A percentile compares a stretch with the other conserved stretches of the same genome.
These are phyloP conservation scores for Xylaria cubensis DNA, from an alignment of 495 filamentous ascomycete species.

Conservation along the genomic window DNA sequence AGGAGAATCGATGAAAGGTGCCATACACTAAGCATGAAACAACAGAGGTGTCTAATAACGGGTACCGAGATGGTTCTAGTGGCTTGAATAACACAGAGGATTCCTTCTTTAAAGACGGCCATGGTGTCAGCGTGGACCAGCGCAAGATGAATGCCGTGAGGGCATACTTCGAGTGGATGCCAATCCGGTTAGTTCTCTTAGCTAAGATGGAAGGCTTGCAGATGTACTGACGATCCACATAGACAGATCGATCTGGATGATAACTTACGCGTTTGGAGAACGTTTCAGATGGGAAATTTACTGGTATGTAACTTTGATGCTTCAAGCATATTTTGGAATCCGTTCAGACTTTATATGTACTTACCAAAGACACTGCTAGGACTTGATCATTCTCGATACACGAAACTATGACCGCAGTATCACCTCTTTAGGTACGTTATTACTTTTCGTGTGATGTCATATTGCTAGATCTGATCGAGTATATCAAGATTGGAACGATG, in stretches of 20 bases:
- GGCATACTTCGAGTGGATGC: conserved; percentile 77
- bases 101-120: conserved; percentile 63
- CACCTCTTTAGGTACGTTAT: conserved; percentile 44
- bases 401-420: conserved; percentile 69
- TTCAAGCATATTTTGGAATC: not conserved
- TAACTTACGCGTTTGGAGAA: conserved; percentile 71
- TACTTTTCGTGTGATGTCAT: not conserved
- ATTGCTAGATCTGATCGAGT: not conserved
- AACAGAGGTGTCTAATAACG: conserved; percentile 65
- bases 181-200: conserved; percentile 47
- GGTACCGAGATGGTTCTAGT: conserved; percentile 61
- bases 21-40: conserved; percentile 9
- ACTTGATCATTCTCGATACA: conserved; percentile 74
- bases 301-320: conserved; percentile 26
- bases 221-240: not conserved
- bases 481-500: conserved; percentile 54
- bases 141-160: conserved; percentile 73
- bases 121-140: conserved; percentile 66
- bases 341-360: not conserved
- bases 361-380: conserved; percentile 44
- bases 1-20: not conserved
- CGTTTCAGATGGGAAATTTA: conserved; percentile 68
- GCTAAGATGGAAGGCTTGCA: not conserved
- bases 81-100: conserved; percentile 66
- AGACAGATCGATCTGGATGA: conserved; percentile 72